Conservation (phyloP, 2,329 filamentous ascomycete genomes). For the Xylaria sp. region DNA sequence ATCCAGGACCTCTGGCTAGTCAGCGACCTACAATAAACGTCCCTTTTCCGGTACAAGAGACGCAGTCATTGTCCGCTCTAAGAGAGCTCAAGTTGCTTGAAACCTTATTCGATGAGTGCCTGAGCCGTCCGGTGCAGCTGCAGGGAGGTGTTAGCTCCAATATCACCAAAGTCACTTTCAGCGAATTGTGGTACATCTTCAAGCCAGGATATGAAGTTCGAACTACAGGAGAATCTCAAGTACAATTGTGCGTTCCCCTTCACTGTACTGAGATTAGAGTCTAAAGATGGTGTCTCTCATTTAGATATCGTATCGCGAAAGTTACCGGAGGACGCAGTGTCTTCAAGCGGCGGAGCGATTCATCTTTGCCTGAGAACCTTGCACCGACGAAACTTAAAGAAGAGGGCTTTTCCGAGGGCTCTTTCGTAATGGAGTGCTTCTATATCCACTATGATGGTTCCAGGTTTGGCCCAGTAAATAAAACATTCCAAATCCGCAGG, state of each 20-base stretch:
- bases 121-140: not conserved
- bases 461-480: slow-evolving; percentile 3
- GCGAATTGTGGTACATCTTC: slow-evolving; percentile 15
- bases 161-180: not conserved
- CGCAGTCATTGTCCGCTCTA: not conserved
- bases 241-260: not conserved
- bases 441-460: slow-evolving; percentile 7
- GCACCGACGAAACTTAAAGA: not conserved
- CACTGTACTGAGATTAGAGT: not conserved
- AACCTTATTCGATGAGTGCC: not conserved
- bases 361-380: not conserved
- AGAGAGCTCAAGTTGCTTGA: not conserved
- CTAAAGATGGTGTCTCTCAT: not conserved
- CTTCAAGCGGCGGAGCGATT: not conserved
- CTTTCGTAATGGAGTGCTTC: not conserved
- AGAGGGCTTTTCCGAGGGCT: not conserved
- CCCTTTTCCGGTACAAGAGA: not conserved
- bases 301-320: not conserved
- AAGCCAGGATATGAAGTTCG: slow-evolving; percentile 13
- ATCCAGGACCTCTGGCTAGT: not conserved
- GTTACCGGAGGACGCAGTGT: not conserved
- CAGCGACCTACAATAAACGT: not conserved
- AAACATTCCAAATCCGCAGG: slow-evolving; percentile 15
- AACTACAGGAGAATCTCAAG: not conserved
- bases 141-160: not conserved